Base-by-base conservation (phyloP, 148 eudicot species). In the Vaccinium vitisidaea region DNA sequence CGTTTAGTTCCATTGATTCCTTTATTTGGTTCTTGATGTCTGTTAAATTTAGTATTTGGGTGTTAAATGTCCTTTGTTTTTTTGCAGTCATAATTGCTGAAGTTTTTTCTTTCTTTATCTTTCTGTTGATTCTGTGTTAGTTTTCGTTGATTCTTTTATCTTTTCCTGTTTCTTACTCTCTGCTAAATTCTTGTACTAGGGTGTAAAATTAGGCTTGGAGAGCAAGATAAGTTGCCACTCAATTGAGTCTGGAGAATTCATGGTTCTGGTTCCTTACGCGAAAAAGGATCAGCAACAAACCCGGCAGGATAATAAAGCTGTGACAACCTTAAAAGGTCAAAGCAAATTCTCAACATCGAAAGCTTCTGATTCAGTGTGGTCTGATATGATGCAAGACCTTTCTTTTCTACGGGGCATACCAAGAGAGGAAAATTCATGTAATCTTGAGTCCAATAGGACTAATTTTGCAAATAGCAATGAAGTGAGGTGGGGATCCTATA, bases 211-310 rank as follows among this genome's bases (percentile, higher is more conserved):
- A 87, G 87, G 87, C 61, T 75, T 91, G 88, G 84, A 89, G 86
- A 89, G 87, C 84, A 87, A 55, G 80, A 84, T 95, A 83, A 91
- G 91, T 80, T 87, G 90, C 80, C 88, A 88, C 71, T 73, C 84
- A 55, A 87, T 86, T 48, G 79, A 77, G 10, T 48, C 86, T 8
- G 92, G 91, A 36, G 98, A 93, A 4, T 95, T 95, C 86, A 58
- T 95, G 16, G 93, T 94, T 82, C 87, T 95, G 69, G 88, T 95
- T 84, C 99, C 99, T 14, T 95, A 89, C 86, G 82, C 87, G 32
- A 97, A 92, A 87, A 97, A 92, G 88, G 83, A 75, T 75, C 79
- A 82, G 79, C 84, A 85, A 78, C 90, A 87, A 81, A 61, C 75
- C 19, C 80, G 81, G 87, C 90, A 87, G 71, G 49, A 82, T 73